phyloP scores from a whole-genome alignment of 306 rosid genomes.

The Cucurbita ficifolia region DNA sequence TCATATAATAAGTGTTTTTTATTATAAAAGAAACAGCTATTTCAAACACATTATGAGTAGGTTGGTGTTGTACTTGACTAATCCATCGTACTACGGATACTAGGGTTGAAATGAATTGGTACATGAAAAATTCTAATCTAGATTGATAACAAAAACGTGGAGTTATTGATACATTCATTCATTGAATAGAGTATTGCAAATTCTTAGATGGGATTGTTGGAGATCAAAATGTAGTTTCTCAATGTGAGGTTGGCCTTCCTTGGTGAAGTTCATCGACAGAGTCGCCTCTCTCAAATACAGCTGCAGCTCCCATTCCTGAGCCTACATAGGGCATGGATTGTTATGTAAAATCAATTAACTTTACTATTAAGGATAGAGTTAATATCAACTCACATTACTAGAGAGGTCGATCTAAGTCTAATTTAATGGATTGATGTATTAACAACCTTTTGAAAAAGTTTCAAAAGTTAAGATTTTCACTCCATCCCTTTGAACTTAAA shows the following conservation, averaged over 20 bases:
- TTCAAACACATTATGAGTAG: no score
- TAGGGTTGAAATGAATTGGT: background rate
- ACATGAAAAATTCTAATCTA: background rate
- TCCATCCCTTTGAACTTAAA: background rate
- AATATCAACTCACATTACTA: background rate
- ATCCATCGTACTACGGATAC: background rate
- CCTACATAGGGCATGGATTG: constrained; percentile 24
- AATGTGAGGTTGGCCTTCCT: background rate
- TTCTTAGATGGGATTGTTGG: background rate
- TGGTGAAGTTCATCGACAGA: constrained; percentile 20
- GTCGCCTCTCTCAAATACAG: constrained; percentile 78
- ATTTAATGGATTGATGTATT: no score
- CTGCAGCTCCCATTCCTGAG: constrained; percentile 92
- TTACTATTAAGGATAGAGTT: background rate
- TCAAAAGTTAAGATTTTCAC: background rate
- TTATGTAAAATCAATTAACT: background rate
- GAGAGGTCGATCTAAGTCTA: no score
- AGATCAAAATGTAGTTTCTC: no score
- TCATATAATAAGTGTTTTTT: no score
- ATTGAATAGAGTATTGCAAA: background rate
- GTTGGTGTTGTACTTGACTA: background rate
- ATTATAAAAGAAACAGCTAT: no score
- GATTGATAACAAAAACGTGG: background rate
- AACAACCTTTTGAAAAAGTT: no score
- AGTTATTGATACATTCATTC: background rate